Percentiles rank a stretch among this genome's conserved stretches.
Evolutionary conservation across 768 basidiomycete species (phyloP).

Genomic region (Baorangia bicolor): DNA sequence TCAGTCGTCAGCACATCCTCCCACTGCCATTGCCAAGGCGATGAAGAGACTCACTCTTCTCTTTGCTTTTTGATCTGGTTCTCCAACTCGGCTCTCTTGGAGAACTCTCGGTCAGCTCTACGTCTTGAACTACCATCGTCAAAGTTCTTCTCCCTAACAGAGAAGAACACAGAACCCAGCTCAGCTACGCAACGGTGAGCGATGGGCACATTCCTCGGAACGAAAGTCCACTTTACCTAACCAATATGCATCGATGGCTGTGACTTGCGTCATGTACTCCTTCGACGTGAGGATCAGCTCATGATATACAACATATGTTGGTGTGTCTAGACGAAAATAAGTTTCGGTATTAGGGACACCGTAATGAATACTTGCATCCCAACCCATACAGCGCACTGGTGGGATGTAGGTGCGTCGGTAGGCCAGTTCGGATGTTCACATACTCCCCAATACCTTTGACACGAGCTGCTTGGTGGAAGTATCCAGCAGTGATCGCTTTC

Average conservation of each 20-base stretch:
- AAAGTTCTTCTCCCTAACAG: constrained; percentile 97
- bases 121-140: constrained; percentile 80
- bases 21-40: background rate
- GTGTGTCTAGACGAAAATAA: constrained; percentile 63
- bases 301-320: constrained; percentile 96
- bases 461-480: constrained; percentile 97
- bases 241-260: constrained; percentile 97
- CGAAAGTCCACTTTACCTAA: constrained; percentile 55
- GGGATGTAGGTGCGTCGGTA: constrained; percentile 95
- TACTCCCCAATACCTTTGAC: constrained; percentile 99
- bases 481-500: constrained; percentile 96
- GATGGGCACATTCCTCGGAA: background rate
- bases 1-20: constrained; percentile 6
- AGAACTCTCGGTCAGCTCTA: constrained; percentile 86
- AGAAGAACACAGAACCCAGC: constrained; percentile 94
- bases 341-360: background rate
- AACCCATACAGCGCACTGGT: constrained; percentile 96
- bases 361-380: constrained; percentile 64
- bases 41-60: constrained; percentile 49
- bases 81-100: constrained; percentile 87
- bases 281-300: constrained; percentile 94
- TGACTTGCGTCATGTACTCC: constrained; percentile 99
- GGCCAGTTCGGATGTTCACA: constrained; percentile 91
- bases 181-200: constrained; percentile 57
- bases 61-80: constrained; percentile 85